Base-by-base conservation (phyloP, 192 early-diverging fungal species). In the Pilaira anomala region DNA sequence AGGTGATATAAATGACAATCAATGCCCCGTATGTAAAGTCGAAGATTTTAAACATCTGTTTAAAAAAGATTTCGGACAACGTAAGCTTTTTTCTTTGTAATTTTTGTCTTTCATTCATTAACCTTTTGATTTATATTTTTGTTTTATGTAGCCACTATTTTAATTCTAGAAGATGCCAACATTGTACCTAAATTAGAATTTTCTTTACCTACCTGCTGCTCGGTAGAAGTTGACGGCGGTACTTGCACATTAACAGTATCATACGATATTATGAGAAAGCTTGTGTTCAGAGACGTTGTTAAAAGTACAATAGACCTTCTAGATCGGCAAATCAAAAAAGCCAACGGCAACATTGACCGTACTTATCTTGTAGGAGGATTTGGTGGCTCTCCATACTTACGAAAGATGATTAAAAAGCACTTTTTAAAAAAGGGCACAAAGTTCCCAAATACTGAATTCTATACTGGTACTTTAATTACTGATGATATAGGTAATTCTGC, bases 351-450 rank as follows among this genome's bases (percentile, higher is more conserved):
- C 3, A 58, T 58, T 12, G 14, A 14, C 12, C 18, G 21, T 13
- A 58, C 56, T 7, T 58, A 36, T 12, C 25, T 58, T 11, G 29
- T 58, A 24, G 56, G 56, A 13, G 56, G 56, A 5, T 58, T 58
- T 12, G 56, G 56, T 1, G 21, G 13, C 14, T 58, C 56, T 16
- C 56, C 56, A 12, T 58, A 58, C 14, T 24, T 58, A 2, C 33
- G 41, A 42, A 13, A 14, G 21, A 58, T 3, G 5, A 36, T 58
- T 1, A 8, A 16, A 5, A 46, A 2, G 13, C 4, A 3, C 44
- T 46, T 46, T 14, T 6, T 0, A 9, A 6, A 9, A 36, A 36
- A 36, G 33, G 5, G 33, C 4, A 14, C 16, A 16, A 25, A 39
- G 21, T 16, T 39, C 13, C 21, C 36, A 3, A 0, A 22, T 4